These are phyloP conservation scores for Moniliophthora roreri DNA, from an alignment of 1,284 basidiomycete genomes.

Conservation along the genomic window DNA sequence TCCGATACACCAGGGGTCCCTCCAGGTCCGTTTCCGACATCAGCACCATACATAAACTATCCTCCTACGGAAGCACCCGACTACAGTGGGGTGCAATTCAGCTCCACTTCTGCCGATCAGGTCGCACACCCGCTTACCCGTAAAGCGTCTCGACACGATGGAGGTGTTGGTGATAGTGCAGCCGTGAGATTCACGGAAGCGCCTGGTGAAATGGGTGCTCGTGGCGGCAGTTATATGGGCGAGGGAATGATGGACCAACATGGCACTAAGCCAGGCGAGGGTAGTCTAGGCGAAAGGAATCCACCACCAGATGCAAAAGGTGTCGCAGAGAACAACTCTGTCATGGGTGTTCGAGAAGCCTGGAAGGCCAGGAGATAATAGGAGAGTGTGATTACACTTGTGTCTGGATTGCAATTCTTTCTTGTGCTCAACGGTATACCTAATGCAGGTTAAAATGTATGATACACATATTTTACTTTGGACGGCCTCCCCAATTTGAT, in stretches of 20 bases:
- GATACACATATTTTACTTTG: too few relatives aligned
- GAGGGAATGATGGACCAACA: slow-evolving; percentile 31
- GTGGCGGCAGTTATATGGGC: slow-evolving; percentile 42
- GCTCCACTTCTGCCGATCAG: slow-evolving; percentile 41
- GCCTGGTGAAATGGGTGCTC: slow-evolving; percentile 42
- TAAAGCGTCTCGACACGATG: slow-evolving; percentile 38
- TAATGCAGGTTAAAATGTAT: too few relatives aligned
- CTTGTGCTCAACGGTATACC: too few relatives aligned
- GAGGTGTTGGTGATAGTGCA: slow-evolving; percentile 46
- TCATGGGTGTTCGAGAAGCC: slow-evolving; percentile 42
- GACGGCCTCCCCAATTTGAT: too few relatives aligned
- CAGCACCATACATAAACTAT: slow-evolving; percentile 44
- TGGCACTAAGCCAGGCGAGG: slow-evolving; percentile 31
- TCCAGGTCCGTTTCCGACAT: too few relatives aligned
- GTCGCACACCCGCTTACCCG: slow-evolving; percentile 44
- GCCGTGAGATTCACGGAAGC: slow-evolving; percentile 41
- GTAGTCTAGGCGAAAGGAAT: slow-evolving; percentile 42
- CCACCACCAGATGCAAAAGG: slow-evolving; percentile 37
- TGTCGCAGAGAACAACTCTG: slow-evolving; percentile 44
- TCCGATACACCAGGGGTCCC: too few relatives aligned
- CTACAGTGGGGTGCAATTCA: slow-evolving; percentile 30
- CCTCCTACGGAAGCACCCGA: slow-evolving; percentile 38
- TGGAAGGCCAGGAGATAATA: slow-evolving; percentile 45
- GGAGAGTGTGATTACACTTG: too few relatives aligned
- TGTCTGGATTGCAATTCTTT: too few relatives aligned